Evolutionary conservation across 352 stramenopile species (phyloP), one percentile per base, ranked within the genome.

Genomic region (Paralagenidium karlingii): DNA sequence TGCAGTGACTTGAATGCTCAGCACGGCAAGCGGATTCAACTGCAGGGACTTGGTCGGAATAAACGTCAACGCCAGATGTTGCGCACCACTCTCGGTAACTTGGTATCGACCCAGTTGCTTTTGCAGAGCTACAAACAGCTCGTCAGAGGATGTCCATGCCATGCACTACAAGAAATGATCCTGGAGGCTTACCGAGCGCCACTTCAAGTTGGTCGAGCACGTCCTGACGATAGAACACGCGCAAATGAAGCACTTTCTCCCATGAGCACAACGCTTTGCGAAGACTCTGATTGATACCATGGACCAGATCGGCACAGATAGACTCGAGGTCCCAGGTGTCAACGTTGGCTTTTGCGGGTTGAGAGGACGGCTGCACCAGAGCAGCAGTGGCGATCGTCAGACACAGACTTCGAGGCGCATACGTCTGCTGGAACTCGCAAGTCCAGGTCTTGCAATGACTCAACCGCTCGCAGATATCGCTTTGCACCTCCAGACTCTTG

Each of bases 21-120:
- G 19, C 0, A 55, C 39, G 3, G 70, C 62, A 8, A n/a, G n/a
- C n/a, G n/a, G n/a, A 42, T 62, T 46, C 8, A 46, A 39, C 21
- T 82, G 68, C 13, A 91, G 77, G 16, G 51, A 55, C 9, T 81
- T 53, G 13, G 81, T 71, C 8, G 71, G 73, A 13, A 91, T 53
- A 47, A 91, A 86, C 34, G 78, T 89, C 44, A 82, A 65, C 5
- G 68, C 69, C 18, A 40, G 38, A 45, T 45, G 19, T 45, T 38
- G 52, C 16, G 8, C 8, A 38, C n/a, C 8, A 33, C 13, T 21
- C 29, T 15, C 4, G 21, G 34, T 20, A 48, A 18, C 12, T 37
- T n/a, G 10, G 8, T 8, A 16, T 13, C n/a, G 8, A 13, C 24
- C 24, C 11, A 51, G 10, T 15, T 40, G 13, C 7, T 43, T n/a